Percentiles rank a stretch among this genome's conserved stretches.
Evolutionary conservation across 2,329 filamentous ascomycete genomes (phyloP).

Genomic region (Bipolaris oryzae): DNA sequence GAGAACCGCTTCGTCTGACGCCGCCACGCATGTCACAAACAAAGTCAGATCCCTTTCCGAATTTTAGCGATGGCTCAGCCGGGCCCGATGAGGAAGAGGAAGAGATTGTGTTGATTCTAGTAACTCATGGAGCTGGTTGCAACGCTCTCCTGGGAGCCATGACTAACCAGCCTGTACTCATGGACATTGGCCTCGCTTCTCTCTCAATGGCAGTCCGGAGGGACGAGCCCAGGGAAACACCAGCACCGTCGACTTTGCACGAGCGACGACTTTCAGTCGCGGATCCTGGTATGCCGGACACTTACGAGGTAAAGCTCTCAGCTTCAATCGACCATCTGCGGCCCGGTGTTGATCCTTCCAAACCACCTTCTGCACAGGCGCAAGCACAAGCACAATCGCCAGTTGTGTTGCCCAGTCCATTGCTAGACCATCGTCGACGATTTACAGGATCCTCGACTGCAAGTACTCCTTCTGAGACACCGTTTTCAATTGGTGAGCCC

Average conservation of each 20-base stretch:
- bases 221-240: conserved; percentile 35
- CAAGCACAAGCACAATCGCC: conserved; percentile 40
- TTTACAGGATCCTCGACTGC: conserved; percentile 29
- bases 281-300: conserved; percentile 56
- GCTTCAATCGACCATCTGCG: conserved; percentile 77
- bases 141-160: conserved; percentile 93
- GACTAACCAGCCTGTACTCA: conserved; percentile 86
- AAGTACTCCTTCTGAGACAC: conserved; percentile 39
- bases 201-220: conserved; percentile 75
- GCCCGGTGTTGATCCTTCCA: conserved; percentile 53
- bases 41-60: conserved; percentile 39
- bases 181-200: conserved; percentile 89
- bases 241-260: conserved; percentile 25
- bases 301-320: conserved; percentile 76
- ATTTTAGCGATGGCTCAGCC: conserved; percentile 44
- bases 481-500: conserved; percentile 38
- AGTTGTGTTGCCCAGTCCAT: conserved; percentile 34
- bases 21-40: conserved; percentile 25
- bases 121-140: conserved; percentile 94
- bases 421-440: conserved; percentile 29
- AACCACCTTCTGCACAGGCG: conserved; percentile 17
- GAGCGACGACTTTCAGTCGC: conserved; percentile 50
- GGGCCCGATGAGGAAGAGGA: conserved; percentile 63
- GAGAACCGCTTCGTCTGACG: conserved; percentile 23
- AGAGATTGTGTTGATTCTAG: conserved; percentile 78